phyloP scores from a whole-genome alignment of 2,329 filamentous ascomycete species.

The Corinectria fuckeliana region DNA sequence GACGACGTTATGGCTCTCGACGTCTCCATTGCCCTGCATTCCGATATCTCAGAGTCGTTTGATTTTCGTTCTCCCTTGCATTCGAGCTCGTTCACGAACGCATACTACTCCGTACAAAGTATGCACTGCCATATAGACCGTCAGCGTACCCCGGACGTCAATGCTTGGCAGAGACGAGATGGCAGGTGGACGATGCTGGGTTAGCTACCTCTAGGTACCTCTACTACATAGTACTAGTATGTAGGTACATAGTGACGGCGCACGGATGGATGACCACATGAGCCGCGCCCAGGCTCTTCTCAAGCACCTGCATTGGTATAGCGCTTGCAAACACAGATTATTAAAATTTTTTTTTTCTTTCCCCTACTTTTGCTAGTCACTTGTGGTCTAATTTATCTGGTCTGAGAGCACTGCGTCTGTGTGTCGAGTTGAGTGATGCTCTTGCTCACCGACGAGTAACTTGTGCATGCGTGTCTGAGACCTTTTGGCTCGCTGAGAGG shows the following conservation, averaged over 20 bases:
- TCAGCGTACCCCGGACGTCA: conserved; percentile 14
- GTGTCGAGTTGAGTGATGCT: not conserved
- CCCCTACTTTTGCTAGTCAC: not conserved
- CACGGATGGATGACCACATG: conserved; percentile 7
- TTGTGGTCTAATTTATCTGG: not conserved
- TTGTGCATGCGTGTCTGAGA: conserved; percentile 27
- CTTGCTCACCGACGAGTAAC: conserved; percentile 5
- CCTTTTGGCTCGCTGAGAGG: conserved; percentile 8
- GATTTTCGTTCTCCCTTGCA: conserved; percentile 11
- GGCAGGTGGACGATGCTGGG: not conserved
- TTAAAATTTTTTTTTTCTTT: not conserved
- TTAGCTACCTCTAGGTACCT: too few relatives aligned
- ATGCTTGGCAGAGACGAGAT: conserved; percentile 1
- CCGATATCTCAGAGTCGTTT: not conserved
- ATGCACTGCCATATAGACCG: not conserved
- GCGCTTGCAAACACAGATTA: not conserved
- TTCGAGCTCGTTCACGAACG: not conserved
- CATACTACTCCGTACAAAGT: too few relatives aligned
- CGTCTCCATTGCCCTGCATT: not conserved
- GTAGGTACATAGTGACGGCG: not conserved
- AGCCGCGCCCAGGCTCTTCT: not conserved
- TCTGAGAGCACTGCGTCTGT: not conserved
- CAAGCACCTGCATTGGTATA: too few relatives aligned
- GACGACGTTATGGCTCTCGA: not conserved
- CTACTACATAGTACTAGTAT: too few relatives aligned